Evolutionary conservation across 805 yeast species (phyloP), one percentile per base, ranked within the genome.

Genomic region (Candida caryicola): DNA sequence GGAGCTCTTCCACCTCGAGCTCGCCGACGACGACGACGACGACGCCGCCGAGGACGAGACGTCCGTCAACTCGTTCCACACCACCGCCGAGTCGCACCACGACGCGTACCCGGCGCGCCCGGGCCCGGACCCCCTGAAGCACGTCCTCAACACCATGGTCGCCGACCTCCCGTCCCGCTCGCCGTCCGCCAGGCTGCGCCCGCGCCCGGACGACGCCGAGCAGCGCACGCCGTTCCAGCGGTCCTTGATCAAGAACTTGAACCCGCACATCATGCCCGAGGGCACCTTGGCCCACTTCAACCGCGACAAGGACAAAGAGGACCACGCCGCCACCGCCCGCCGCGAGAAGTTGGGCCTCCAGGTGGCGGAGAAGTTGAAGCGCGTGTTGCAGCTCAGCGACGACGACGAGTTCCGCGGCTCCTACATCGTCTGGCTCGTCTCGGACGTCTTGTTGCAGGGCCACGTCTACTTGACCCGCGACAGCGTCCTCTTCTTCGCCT

Each of bases 391-490:
- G 4, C 58, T 82, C n/a, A 56, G 60, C n/a, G 74, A 70, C 15
- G 70, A 71, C 29, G 89, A 82, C 47, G 58, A 59, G n/a, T 71
- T 82, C 43, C 49, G 74, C 23, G 74, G 72, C n/a, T 85, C 81
- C 44, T 83, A 72, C 50, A 73, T 82, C 2, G 79, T 89, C 21
- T 90, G 96, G 95, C 65, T 90, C 26, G 67, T 88, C 40, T 76
- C 81, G 43, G 95, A 86, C 50, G 93, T 90, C 0, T 64, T 91
- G 18, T 63, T 89, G 17, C 96, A 88, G 59, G 98, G 98, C 2
- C 90, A 85, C 50, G 58, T 89, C 13, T 84, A 84, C 49, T 59
- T 91, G 17, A 89, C 97, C 1, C 60, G 68, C 30, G 64, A 72
- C 12, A 76, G 77, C 44, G 55, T 90, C 4, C 62, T 87, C 31